Evolutionary conservation across 352 stramenopile species (phyloP).

Genomic region (Globisporangium middletonii): DNA sequence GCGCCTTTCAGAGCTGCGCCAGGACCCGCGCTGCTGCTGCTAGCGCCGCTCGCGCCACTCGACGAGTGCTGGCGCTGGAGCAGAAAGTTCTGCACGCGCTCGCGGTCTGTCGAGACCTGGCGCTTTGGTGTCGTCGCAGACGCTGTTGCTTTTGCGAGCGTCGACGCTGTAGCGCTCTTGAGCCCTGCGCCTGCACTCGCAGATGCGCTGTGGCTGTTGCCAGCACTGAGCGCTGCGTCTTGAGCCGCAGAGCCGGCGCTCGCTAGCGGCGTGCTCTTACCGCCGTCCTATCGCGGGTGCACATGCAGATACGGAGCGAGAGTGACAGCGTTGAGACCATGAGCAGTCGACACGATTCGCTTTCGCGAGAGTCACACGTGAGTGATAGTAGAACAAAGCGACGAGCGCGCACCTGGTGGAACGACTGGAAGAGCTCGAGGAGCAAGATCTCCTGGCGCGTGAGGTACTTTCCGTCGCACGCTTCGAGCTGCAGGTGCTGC

Average conservation of each 20-base stretch:
- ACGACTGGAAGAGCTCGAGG: constrained; percentile 54
- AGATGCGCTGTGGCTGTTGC: background rate
- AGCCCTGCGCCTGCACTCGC: background rate
- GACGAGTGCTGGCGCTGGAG: constrained; percentile 37
- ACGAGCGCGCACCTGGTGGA: constrained; percentile 17
- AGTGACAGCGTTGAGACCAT: background rate
- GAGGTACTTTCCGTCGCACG: constrained; percentile 65
- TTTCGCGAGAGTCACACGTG: background rate
- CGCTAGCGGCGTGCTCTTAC: constrained; percentile 1
- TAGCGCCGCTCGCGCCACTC: background rate
- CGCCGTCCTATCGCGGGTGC: constrained; percentile 1
- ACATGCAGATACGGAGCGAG: background rate
- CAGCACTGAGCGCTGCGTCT: too few relatives aligned
- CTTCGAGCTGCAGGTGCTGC: constrained; percentile 70
- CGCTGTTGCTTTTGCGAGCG: constrained; percentile 5
- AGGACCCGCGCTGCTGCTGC: background rate
- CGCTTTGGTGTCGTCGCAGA: constrained; percentile 38
- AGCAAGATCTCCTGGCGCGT: constrained; percentile 75
- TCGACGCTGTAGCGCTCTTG: background rate
- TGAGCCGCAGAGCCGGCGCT: background rate
- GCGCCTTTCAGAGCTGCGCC: background rate
- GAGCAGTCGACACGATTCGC: background rate
- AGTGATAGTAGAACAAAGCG: background rate
- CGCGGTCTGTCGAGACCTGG: constrained; percentile 41
- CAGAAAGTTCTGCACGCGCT: constrained; percentile 61